phyloP scores from a whole-genome alignment of 2,329 filamentous ascomycete genomes.

The Apiospora arundinis region DNA sequence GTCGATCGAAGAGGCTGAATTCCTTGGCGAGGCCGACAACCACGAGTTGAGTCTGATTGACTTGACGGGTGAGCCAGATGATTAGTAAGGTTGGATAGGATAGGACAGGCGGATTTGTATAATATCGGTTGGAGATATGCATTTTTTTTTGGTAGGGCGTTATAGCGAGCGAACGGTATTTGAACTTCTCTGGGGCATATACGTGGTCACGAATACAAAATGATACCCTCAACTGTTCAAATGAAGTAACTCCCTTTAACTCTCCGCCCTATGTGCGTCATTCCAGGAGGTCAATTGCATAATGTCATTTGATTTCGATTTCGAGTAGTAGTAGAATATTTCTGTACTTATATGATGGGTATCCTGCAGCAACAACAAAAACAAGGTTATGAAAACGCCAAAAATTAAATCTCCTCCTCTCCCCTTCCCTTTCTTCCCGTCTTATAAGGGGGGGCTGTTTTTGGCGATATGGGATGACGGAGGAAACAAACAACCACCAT shows the following conservation, averaged over 20 bases:
- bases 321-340: slow-evolving; percentile 14
- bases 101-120: background rate
- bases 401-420: background rate
- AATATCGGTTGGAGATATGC: background rate
- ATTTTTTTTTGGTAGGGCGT: background rate
- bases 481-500: background rate
- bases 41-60: slow-evolving; percentile 39
- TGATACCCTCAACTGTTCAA: background rate
- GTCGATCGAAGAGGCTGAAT: slow-evolving; percentile 36
- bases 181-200: background rate
- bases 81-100: slow-evolving; percentile 26
- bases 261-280: background rate
- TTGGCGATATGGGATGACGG: background rate
- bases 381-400: slow-evolving; percentile 16
- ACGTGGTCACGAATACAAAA: background rate
- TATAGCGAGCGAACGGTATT: background rate
- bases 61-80: slow-evolving; percentile 35
- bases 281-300: background rate
- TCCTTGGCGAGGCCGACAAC: slow-evolving; percentile 22
- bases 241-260: background rate
- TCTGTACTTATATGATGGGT: slow-evolving; percentile 24
- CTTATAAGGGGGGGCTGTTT: background rate
- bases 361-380: slow-evolving; percentile 22
- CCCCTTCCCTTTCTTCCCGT: slow-evolving; percentile 3
- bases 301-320: slow-evolving; percentile 6